These are phyloP conservation scores for Fusarium xylarioides DNA, from an alignment of 2,329 filamentous ascomycete genomes.

Conservation along the genomic window DNA sequence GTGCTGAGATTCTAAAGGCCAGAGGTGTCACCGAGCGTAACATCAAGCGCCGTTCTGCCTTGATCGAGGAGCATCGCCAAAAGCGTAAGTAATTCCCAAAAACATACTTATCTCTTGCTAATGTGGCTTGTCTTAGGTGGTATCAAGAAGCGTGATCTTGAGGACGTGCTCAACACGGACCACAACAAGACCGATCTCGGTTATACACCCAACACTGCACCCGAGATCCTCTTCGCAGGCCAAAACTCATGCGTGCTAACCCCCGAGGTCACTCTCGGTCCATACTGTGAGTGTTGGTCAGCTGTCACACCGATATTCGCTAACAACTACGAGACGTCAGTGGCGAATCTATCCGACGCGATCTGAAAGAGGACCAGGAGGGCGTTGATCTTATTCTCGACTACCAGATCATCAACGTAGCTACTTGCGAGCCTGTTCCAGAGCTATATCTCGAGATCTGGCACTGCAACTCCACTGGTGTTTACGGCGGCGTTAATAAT, in stretches of 20 bases:
- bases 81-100: conserved; percentile 40
- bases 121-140: neutral
- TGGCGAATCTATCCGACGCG: conserved; percentile 45
- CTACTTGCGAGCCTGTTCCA: conserved; percentile 53
- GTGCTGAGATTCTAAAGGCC: conserved; percentile 55
- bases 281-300: conserved; percentile 45
- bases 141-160: conserved; percentile 46
- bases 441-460: conserved; percentile 56
- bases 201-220: conserved; percentile 45
- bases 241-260: conserved; percentile 57
- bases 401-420: conserved; percentile 55
- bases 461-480: conserved; percentile 58
- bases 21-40: conserved; percentile 56
- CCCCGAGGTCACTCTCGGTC: conserved; percentile 61
- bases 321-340: conserved; percentile 34
- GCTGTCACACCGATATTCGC: rapidly evolving
- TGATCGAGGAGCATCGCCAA: conserved; percentile 52
- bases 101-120: neutral
- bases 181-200: conserved; percentile 50
- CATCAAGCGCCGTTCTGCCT: conserved; percentile 54
- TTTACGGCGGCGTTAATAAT: conserved; percentile 53
- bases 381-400: conserved; percentile 54
- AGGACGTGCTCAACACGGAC: conserved; percentile 46
- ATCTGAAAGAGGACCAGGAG: conserved; percentile 53
- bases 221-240: conserved; percentile 49